phyloP scores from a whole-genome alignment of 371 early-diverging fungal genomes.

The Saksenaea oblongispora region DNA sequence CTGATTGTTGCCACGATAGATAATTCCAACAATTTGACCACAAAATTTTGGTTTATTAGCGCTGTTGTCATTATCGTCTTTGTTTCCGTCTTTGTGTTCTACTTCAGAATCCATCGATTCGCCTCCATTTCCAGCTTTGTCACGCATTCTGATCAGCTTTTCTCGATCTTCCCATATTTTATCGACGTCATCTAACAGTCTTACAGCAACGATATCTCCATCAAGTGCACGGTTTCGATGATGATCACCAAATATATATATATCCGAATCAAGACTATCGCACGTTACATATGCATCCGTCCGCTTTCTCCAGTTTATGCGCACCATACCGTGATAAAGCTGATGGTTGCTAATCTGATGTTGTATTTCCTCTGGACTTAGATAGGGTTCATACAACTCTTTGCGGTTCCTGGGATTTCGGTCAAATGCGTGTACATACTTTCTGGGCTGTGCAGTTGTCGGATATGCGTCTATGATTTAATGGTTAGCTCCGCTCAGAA shows the following conservation, averaged over 20 bases:
- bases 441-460: not conserved
- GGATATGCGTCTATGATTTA: not conserved
- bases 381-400: conserved; percentile 18
- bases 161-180: conserved; percentile 37
- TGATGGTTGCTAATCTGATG: conserved; percentile 12
- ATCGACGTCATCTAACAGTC: conserved; percentile 49
- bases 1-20: conserved; percentile 37
- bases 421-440: conserved; percentile 39
- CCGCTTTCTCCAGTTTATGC: conserved; percentile 66
- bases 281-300: conserved; percentile 70
- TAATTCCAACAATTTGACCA: conserved; percentile 58
- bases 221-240: conserved; percentile 80
- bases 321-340: conserved; percentile 52
- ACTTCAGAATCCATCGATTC: conserved; percentile 7
- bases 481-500: not conserved
- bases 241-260: conserved; percentile 58
- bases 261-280: conserved; percentile 42
- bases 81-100: not conserved
- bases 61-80: conserved; percentile 31
- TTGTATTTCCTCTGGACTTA: conserved; percentile 22
- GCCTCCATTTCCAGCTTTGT: conserved; percentile 19
- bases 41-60: conserved; percentile 49
- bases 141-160: conserved; percentile 17
- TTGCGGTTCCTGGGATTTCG: conserved; percentile 14
- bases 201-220: conserved; percentile 72